Conservation (phyloP, 345 rosid genomes). For the Garcia nutans region DNA sequence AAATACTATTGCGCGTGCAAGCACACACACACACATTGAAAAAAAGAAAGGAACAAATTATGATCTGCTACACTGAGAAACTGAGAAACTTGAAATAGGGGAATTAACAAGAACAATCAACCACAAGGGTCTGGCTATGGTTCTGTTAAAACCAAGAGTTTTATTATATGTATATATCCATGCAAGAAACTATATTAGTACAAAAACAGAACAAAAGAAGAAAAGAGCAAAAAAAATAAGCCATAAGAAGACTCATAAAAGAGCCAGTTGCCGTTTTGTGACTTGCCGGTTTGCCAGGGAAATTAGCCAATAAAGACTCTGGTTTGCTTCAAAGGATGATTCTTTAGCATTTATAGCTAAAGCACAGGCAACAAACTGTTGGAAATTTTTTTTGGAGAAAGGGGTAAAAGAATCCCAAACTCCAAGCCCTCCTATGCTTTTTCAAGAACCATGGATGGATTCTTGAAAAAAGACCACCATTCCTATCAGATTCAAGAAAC, state of each 20-base stretch:
- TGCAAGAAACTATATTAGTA: conserved; percentile 9
- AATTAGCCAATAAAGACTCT: conserved; percentile 26
- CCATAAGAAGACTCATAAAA: conserved; percentile 27
- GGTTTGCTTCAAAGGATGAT: background rate
- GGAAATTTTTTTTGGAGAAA: conserved; percentile 26
- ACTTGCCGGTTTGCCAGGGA: conserved; percentile 67
- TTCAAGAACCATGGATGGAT: conserved; percentile 39
- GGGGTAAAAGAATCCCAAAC: conserved; percentile 18
- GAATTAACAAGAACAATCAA: background rate
- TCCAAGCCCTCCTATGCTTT: conserved; percentile 21
- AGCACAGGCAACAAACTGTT: conserved; percentile 52
- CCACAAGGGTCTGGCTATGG: background rate
- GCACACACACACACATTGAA: background rate
- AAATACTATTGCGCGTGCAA: too few species aligned
- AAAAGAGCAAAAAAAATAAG: conserved; percentile 19
- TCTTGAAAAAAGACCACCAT: conserved; percentile 33
- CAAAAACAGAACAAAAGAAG: background rate
- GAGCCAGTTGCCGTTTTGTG: conserved; percentile 64
- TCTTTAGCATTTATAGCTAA: conserved; percentile 17
- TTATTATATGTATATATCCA: conserved; percentile 19
- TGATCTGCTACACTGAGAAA: conserved; percentile 9
- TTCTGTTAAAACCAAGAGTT: conserved; percentile 11
- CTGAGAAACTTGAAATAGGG: conserved; percentile 10
- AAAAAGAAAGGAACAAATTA: conserved; percentile 10
- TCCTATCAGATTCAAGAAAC: conserved; percentile 34